These are phyloP conservation scores for Populus trichocarpa DNA, from an alignment of 441 rosid genomes.

Conservation along the genomic window DNA sequence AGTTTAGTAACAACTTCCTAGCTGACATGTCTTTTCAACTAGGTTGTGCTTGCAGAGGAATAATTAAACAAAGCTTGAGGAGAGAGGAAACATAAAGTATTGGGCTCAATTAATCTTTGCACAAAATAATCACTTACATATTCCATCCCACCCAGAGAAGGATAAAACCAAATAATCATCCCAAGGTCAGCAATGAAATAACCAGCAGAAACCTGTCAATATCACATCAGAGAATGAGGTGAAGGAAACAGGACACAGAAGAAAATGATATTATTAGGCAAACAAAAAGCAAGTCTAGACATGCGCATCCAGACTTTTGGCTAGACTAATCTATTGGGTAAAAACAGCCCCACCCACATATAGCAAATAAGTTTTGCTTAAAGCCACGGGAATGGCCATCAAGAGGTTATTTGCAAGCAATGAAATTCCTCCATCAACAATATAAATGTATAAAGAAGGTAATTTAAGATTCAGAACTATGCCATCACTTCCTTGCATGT, in stretches of 20 bases:
- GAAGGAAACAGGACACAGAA: background rate
- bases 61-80: background rate
- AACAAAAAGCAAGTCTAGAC: background rate
- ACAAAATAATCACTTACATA: conserved; percentile 29
- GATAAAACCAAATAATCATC: conserved; percentile 49
- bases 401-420: background rate
- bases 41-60: background rate
- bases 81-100: background rate
- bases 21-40: background rate
- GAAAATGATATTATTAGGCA: background rate
- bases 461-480: background rate
- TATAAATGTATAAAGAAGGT: background rate
- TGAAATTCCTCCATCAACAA: background rate
- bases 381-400: background rate
- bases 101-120: background rate
- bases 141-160: conserved; percentile 47
- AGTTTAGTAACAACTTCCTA: background rate
- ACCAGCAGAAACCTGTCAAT: conserved; percentile 43
- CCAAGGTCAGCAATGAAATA: conserved; percentile 44
- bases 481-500: background rate
- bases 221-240: background rate
- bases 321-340: background rate
- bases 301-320: background rate
- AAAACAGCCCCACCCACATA: background rate
- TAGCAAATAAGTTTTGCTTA: background rate